phyloP scores from a whole-genome alignment of 23 red algal species.

The Agarophyton chilense region DNA sequence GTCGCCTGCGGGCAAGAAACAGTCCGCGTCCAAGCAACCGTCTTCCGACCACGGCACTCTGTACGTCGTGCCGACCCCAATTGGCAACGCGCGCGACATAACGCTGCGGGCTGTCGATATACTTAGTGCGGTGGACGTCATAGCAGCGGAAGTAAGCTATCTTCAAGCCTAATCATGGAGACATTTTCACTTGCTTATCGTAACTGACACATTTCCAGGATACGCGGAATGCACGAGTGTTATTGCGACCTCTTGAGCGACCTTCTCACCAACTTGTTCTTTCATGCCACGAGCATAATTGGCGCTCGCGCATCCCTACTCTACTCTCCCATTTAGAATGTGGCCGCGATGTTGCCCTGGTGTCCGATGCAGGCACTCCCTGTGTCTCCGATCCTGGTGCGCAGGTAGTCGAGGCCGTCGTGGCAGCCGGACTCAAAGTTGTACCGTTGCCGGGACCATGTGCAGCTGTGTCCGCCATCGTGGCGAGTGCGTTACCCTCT shows the following conservation, averaged over 20 bases:
- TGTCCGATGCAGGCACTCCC: constrained; percentile 91
- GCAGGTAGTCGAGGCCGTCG: constrained; percentile 65
- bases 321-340: constrained; percentile 40
- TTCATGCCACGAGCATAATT: constrained; percentile 88
- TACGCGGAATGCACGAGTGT: constrained; percentile 68
- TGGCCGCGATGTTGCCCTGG: constrained; percentile 76
- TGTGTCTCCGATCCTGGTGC: constrained; percentile 83
- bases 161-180: not conserved
- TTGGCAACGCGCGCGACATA: constrained; percentile 80
- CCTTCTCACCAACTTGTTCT: constrained; percentile 49
- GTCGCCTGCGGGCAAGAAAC: too few species aligned
- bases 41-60: constrained; percentile 29
- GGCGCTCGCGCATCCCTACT: constrained; percentile 50
- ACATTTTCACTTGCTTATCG: not conserved
- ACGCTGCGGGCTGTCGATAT: constrained; percentile 70
- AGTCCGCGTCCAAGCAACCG: not conserved
- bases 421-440: constrained; percentile 63
- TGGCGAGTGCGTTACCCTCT: constrained; percentile 51
- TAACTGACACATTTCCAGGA: constrained; percentile 15
- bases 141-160: constrained; percentile 77
- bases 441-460: constrained; percentile 85
- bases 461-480: constrained; percentile 75
- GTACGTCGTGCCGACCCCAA: constrained; percentile 89
- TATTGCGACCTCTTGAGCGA: constrained; percentile 66
- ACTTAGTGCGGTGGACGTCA: constrained; percentile 50